Base-by-base conservation (phyloP, 805 yeast genomes). In the Isabelozyma rhagii region DNA sequence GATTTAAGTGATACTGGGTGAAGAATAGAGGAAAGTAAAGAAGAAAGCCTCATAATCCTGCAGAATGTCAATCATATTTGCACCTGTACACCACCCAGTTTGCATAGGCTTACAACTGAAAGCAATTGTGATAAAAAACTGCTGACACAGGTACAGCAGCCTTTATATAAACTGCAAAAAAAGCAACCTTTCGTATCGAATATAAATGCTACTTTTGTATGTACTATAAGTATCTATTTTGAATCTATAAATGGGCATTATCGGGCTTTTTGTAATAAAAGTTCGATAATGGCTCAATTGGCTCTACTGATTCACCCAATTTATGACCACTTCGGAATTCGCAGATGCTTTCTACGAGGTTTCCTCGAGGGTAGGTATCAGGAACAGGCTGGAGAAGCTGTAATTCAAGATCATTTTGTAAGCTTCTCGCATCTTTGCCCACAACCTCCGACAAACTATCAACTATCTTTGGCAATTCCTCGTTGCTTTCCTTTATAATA, bases 221-320 rank as follows among this genome's bases (percentile, higher is more conserved):
- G 1, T 15, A 15, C 17, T 15, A 15, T 15, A 15, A 15, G 2
- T 15, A 15, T 15, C 17, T 15, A 15, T 15, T 15, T 15, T 15
- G 2, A 15, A 15, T 15, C 17, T 56, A 59, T 45, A 59, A 56
- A 55, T 57, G 63, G 14, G 58, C 52, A 18, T 51, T 51, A 39
- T 60, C 61, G 18, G 40, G 55, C 25, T 55, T 61, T 21, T 59
- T 61, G 47, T 59, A 61, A 49, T 62, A 64, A 54, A 57, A 70
- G 13, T 58, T 55, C 9, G 56, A 50, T 45, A 69, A 58, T 2
- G 60, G 59, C 17, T 52, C 51, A 41, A 60, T 60, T 1, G 96
- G 90, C 45, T 61, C 65, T 8, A 94, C 88, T n/a, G 83, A 77
- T 1, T 81, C 80, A 0, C 91, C 85, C 46, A 81, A 59, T 42